These are phyloP conservation scores for Chlorella sorokiniana DNA, from an alignment of 139 green algal species.

Conservation along the genomic window DNA sequence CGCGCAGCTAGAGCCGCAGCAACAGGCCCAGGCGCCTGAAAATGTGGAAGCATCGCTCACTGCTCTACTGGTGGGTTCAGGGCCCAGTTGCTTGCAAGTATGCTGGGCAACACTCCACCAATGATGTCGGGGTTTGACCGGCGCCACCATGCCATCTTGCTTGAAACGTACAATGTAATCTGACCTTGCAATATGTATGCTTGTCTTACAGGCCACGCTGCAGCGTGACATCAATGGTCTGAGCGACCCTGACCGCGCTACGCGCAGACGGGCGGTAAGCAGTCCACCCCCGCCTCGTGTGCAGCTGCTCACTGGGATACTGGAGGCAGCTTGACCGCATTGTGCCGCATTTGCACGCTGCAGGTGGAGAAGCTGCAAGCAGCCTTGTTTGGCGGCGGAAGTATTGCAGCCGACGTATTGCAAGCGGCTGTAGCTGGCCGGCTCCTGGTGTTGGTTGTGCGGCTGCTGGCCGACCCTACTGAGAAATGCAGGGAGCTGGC, in stretches of 20 bases:
- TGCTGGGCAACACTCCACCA: too few relatives aligned
- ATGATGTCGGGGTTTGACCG: too few relatives aligned
- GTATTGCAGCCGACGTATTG: neutral
- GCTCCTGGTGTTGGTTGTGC: conserved; percentile 59
- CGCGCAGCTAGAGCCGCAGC: neutral
- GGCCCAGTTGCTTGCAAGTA: too few relatives aligned
- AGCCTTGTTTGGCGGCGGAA: neutral
- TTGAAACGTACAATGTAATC: too few relatives aligned
- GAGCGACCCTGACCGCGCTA: conserved; percentile 67
- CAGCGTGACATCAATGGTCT: conserved; percentile 82
- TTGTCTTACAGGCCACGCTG: conserved; percentile 31
- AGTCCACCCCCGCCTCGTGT: neutral
- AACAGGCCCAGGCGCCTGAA: too few relatives aligned
- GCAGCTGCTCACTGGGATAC: neutral
- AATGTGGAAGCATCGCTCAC: too few relatives aligned
- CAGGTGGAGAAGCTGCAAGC: conserved; percentile 9
- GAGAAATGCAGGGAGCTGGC: conserved; percentile 60
- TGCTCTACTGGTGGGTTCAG: conserved; percentile 25
- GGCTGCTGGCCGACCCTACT: conserved; percentile 59
- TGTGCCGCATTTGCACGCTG: too few relatives aligned
- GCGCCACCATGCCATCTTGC: too few relatives aligned
- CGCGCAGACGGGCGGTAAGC: conserved; percentile 47
- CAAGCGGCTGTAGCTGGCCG: conserved; percentile 56
- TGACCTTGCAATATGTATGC: neutral
- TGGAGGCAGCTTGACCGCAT: neutral